A percentile compares a stretch with the other conserved stretches of the same genome.
Evolutionary conservation across 2,329 filamentous ascomycete genomes (phyloP).

Genomic region (Beauveria scarabaeidicola): DNA sequence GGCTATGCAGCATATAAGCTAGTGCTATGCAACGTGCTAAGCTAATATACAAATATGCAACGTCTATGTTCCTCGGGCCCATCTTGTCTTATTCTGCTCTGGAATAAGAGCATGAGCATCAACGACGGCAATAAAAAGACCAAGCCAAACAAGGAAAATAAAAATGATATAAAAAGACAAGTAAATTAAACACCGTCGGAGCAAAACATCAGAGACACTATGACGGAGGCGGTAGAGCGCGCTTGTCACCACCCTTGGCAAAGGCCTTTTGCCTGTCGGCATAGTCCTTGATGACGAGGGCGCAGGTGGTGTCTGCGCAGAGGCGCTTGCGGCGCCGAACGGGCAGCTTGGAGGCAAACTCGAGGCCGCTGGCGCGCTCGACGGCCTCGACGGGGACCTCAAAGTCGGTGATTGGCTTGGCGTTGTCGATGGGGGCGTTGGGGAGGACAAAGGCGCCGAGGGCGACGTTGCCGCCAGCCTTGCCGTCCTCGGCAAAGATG

Average conservation of each 20-base stretch:
- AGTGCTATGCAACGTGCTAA: not conserved
- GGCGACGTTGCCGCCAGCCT: constrained; percentile 63
- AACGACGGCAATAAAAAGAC: not conserved
- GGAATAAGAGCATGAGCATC: not conserved
- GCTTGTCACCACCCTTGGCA: constrained; percentile 28
- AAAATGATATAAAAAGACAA: not conserved
- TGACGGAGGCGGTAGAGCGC: constrained; percentile 14
- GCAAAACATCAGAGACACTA: not conserved
- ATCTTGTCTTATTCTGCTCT: not conserved
- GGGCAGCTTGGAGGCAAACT: constrained; percentile 79
- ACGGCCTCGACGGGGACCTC: constrained; percentile 91
- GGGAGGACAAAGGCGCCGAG: constrained; percentile 92
- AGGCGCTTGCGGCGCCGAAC: constrained; percentile 64
- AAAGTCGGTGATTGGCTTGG: constrained; percentile 81
- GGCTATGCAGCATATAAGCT: not conserved
- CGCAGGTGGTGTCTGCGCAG: constrained; percentile 79
- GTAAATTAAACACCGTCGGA: not conserved
- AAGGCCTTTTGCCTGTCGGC: constrained; percentile 53
- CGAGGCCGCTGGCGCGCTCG: constrained; percentile 83
- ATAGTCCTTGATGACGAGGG: constrained; percentile 75
- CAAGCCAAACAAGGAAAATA: not conserved
- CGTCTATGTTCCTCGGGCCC: not conserved
- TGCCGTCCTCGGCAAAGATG: constrained; percentile 85
- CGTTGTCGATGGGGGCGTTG: constrained; percentile 80
- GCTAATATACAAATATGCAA: constrained; percentile 1